These are phyloP conservation scores for Theileria equi DNA, from an alignment of 169 alveolate genomes.

Conservation along the genomic window DNA sequence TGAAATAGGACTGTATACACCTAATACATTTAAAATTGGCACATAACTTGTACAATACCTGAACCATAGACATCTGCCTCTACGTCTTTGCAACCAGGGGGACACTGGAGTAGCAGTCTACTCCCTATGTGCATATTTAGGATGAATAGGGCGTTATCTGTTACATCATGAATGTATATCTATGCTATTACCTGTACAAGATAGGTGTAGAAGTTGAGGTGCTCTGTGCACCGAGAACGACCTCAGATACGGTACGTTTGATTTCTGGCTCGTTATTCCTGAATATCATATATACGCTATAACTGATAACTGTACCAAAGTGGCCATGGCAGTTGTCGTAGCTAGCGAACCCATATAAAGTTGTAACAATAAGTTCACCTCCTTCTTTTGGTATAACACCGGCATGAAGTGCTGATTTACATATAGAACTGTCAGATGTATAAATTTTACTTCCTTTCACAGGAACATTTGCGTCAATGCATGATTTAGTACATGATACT, in stretches of 20 bases:
- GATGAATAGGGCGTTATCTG: constrained; percentile 71
- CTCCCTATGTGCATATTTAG: constrained; percentile 74
- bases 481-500: constrained; percentile 65
- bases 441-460: constrained; percentile 74
- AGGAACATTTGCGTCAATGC: constrained; percentile 59
- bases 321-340: constrained; percentile 74
- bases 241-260: constrained; percentile 69
- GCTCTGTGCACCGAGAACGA: constrained; percentile 77
- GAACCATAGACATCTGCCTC: constrained; percentile 66
- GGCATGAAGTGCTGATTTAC: constrained; percentile 86
- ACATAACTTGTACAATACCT: constrained; percentile 3
- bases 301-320: constrained; percentile 54
- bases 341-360: constrained; percentile 65
- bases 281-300: constrained; percentile 19
- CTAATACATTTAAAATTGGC: constrained; percentile 52
- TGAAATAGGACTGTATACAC: constrained; percentile 79
- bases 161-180: not conserved
- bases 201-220: constrained; percentile 62
- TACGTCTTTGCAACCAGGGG: constrained; percentile 78
- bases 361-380: constrained; percentile 63
- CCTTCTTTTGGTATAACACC: constrained; percentile 74
- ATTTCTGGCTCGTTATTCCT: constrained; percentile 52
- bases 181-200: constrained; percentile 53
- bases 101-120: constrained; percentile 70
- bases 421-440: constrained; percentile 82